Evolutionary conservation across 345 rosid species (phyloP), one percentile per base, ranked within the genome.

Genomic region (Pugionium dolabratum): DNA sequence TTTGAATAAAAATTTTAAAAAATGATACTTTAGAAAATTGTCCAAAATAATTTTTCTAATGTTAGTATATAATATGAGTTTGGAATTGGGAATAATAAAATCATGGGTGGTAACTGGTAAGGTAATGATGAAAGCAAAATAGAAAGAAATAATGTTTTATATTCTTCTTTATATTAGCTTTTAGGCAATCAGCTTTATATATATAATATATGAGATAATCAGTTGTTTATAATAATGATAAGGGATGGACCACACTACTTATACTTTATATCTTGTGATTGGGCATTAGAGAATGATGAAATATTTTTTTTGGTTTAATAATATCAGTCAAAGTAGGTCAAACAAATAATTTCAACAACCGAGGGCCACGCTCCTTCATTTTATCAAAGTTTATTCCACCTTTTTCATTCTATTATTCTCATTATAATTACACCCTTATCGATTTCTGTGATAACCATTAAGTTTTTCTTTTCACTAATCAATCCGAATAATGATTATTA

Each of bases 111-210:
- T 18, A 18, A 18, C 18, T 44, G 51, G 62, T 40, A 66, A 37
- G 50, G 54, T 59, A 66, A 72, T 66, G 71, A 72, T 66, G 76
- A 66, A 58, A 72, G 54, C 4, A 52, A 61, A 48, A 64, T 56
- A 39, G 58, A 71, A 46, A 25, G 50, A 40, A 47, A 48, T 71
- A 46, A 47, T 55, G 52, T 40, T 9, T 54, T 18, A 18, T 18
- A 18, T 18, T 18, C 18, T 18, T 10, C 25, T 43, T 51, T 27
- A 5, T 28, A 0, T 34, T 64, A 47, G 76, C 36, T 66, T 65
- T 65, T 18, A 18, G 71, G 71, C 56, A 72, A 66, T 72, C 72
- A 44, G 36, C 71, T 42, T 64, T 57, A 4, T 9, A 4, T 36
- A 7, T 36, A 4, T 4, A 37, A 37, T 4, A 4, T 3, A 37